Conservation (phyloP, 768 basidiomycete species). For the Kwoniella heveanensis region DNA sequence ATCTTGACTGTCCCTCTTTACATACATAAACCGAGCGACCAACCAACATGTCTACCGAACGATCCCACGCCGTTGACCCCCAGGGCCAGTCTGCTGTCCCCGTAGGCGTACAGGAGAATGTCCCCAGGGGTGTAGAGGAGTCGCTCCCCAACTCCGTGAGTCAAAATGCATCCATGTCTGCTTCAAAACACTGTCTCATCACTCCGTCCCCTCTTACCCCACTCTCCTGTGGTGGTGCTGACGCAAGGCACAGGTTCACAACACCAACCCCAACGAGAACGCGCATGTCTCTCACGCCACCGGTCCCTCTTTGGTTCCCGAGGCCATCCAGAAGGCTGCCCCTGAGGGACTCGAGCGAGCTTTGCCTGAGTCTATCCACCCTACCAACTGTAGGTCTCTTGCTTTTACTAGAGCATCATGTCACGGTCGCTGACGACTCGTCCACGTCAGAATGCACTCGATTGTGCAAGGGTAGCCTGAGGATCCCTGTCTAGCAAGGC, state of each 20-base stretch:
- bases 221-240: too few species aligned
- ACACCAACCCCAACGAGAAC: constrained; percentile 33
- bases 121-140: constrained; percentile 26
- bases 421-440: not conserved
- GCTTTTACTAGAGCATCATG: not conserved
- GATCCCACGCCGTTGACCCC: constrained; percentile 33
- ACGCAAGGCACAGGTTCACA: constrained; percentile 26
- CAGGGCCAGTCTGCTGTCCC: constrained; percentile 33
- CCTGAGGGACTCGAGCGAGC: constrained; percentile 37
- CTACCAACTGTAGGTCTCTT: constrained; percentile 16
- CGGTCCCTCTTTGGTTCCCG: constrained; percentile 39
- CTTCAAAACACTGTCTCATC: too few species aligned
- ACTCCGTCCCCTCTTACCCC: too few species aligned
- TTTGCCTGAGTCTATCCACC: constrained; percentile 38
- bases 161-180: constrained; percentile 2
- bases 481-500: too few species aligned
- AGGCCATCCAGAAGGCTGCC: constrained; percentile 42
- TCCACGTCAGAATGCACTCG: too few species aligned
- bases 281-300: constrained; percentile 34
- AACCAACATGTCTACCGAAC: constrained; percentile 12
- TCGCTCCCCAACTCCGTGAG: constrained; percentile 30
- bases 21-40: not conserved
- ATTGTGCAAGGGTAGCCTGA: too few species aligned
- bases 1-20: not conserved
- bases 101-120: constrained; percentile 24